phyloP scores from a whole-genome alignment of 2,329 filamentous ascomycete genomes.

The Cyphellophora attinorum region DNA sequence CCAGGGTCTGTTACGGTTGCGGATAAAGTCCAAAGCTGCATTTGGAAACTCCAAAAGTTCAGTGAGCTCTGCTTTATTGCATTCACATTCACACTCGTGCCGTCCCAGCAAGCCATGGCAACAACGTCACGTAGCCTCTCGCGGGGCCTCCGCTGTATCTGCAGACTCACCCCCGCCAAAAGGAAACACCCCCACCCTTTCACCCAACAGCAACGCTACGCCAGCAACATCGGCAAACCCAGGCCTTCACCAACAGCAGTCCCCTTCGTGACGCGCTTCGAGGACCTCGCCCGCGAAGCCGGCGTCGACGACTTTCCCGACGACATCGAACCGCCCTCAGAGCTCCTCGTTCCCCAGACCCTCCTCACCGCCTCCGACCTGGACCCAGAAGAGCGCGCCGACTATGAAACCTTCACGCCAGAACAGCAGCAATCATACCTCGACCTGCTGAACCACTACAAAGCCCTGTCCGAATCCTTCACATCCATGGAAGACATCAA shows the following conservation, averaged over 20 bases:
- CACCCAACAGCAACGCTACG: too few species aligned
- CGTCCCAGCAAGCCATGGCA: too few species aligned
- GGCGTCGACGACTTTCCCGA: neutral
- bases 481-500: constrained; percentile 19
- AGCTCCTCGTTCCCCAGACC: constrained; percentile 9
- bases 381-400: constrained; percentile 14
- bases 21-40: too few species aligned
- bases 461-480: neutral
- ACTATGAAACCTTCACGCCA: constrained; percentile 16
- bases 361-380: constrained; percentile 13
- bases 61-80: too few species aligned
- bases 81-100: too few species aligned
- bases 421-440: constrained; percentile 11
- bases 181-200: constrained; percentile 14
- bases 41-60: too few species aligned
- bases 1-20: too few species aligned
- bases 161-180: constrained; percentile 12
- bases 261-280: too few species aligned
- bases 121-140: constrained; percentile 16
- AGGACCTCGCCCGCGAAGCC: too few species aligned
- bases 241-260: too few species aligned
- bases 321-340: constrained; percentile 7
- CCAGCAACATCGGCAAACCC: too few species aligned
- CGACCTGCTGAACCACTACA: constrained; percentile 11
- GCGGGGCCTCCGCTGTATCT: constrained; percentile 13